Percentiles rank a stretch among this genome's conserved stretches.
These are phyloP conservation scores for Vicia sativa DNA, from an alignment of 306 rosid genomes.

Conservation along the genomic window DNA sequence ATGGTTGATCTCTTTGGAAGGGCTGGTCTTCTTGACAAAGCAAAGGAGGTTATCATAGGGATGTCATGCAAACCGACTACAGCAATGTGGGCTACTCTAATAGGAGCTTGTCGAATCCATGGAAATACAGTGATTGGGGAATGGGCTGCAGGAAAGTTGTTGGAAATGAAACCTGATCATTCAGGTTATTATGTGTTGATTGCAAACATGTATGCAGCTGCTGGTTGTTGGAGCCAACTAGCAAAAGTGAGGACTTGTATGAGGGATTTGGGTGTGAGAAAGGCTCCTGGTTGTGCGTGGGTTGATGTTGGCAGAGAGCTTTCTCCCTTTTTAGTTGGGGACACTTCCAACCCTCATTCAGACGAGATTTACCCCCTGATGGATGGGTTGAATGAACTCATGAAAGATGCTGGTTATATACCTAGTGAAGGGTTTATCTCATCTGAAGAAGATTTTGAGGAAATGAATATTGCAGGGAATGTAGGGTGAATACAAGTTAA, in stretches of 20 bases:
- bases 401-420: constrained; percentile 59
- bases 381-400: constrained; percentile 65
- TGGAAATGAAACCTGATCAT: constrained; percentile 70
- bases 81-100: constrained; percentile 89
- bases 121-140: constrained; percentile 67
- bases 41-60: constrained; percentile 58
- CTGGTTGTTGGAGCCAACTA: constrained; percentile 74
- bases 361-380: constrained; percentile 53
- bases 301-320: constrained; percentile 66
- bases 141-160: constrained; percentile 86
- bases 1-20: constrained; percentile 89
- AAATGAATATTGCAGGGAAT: constrained; percentile 37
- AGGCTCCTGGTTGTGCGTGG: constrained; percentile 82
- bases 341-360: constrained; percentile 60
- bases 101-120: constrained; percentile 80
- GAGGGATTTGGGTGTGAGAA: constrained; percentile 79
- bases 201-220: constrained; percentile 89
- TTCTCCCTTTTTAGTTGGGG: constrained; percentile 64
- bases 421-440: constrained; percentile 44
- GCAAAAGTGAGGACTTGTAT: constrained; percentile 76
- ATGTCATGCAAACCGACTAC: constrained; percentile 88
- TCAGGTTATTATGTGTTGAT: constrained; percentile 86
- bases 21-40: constrained; percentile 76
- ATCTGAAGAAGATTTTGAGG: constrained; percentile 54
- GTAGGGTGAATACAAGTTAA: constrained; percentile 17